Percentiles rank a stretch among this genome's conserved stretches.
phyloP scores from a whole-genome alignment of 2,329 filamentous ascomycete genomes.

The Apiospora marii region DNA sequence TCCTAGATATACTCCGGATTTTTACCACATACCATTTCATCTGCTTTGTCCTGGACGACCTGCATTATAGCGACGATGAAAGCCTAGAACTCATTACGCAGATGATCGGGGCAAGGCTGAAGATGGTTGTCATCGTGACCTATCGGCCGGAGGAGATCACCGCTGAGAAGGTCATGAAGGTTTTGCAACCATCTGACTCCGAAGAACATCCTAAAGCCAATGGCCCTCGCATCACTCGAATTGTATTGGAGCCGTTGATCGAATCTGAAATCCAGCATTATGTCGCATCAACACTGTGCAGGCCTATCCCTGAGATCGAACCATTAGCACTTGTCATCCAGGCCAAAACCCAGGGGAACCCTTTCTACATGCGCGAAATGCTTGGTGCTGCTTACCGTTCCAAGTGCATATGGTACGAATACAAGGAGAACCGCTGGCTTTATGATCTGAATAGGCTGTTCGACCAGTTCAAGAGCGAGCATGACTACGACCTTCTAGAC shows the following conservation, averaged over 20 bases:
- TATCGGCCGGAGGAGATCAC: constrained; percentile 73
- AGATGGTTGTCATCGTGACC: constrained; percentile 83
- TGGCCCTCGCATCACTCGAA: constrained; percentile 68
- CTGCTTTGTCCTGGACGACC: constrained; percentile 86
- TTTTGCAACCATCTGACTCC: constrained; percentile 61
- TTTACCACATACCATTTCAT: constrained; percentile 87
- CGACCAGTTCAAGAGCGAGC: constrained; percentile 80
- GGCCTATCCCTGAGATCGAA: constrained; percentile 74
- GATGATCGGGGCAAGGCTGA: constrained; percentile 80
- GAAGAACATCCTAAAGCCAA: constrained; percentile 59
- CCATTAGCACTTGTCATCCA: constrained; percentile 85
- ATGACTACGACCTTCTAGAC: constrained; percentile 81
- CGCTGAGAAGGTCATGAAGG: constrained; percentile 60
- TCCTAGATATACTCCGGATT: constrained; percentile 83
- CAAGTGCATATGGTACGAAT: constrained; percentile 90
- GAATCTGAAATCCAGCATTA: constrained; percentile 85
- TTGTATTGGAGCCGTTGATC: constrained; percentile 75
- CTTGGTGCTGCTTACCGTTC: constrained; percentile 86
- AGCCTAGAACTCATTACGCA: constrained; percentile 84
- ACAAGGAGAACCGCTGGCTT: constrained; percentile 81
- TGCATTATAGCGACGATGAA: constrained; percentile 90
- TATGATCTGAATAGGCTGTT: constrained; percentile 89
- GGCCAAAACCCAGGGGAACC: constrained; percentile 87
- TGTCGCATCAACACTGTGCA: constrained; percentile 81
- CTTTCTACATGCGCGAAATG: constrained; percentile 92